phyloP scores from a whole-genome alignment of 2,329 filamentous ascomycete genomes.

The Xylariaceae sp. region DNA sequence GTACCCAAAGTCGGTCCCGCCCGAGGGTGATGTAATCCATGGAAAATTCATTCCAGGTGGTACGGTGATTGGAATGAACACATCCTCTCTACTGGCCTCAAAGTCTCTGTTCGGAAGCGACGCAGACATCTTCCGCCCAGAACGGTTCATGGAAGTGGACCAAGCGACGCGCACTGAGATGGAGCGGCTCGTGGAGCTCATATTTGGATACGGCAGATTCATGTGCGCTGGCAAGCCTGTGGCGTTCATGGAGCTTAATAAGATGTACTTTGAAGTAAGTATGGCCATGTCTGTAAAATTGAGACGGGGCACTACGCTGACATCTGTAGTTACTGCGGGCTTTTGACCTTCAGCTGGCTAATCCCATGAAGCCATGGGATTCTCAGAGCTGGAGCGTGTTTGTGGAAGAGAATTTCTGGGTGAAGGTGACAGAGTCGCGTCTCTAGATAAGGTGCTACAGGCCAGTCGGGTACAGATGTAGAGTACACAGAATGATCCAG shows the following conservation, averaged over 20 bases:
- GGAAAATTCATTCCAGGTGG: slow-evolving; percentile 11
- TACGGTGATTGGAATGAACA: slow-evolving; percentile 9
- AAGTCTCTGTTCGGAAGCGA: slow-evolving; percentile 8
- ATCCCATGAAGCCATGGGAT: background rate
- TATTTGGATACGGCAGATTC: slow-evolving; percentile 36
- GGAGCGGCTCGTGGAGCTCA: slow-evolving; percentile 30
- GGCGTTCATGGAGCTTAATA: slow-evolving; percentile 39
- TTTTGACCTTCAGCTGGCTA: slow-evolving; percentile 15
- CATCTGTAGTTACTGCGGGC: slow-evolving; percentile 12
- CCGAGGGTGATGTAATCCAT: slow-evolving; percentile 15
- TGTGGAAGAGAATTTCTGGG: too few species aligned
- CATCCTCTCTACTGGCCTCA: slow-evolving; percentile 2
- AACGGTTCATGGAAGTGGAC: slow-evolving; percentile 8
- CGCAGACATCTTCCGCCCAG: slow-evolving; percentile 11
- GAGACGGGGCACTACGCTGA: background rate
- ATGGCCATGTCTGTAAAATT: background rate
- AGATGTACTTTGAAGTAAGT: slow-evolving; percentile 37
- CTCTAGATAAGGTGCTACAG: too few species aligned
- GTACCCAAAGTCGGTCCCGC: slow-evolving; percentile 18
- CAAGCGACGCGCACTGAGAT: slow-evolving; percentile 22
- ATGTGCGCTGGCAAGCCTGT: slow-evolving; percentile 37
- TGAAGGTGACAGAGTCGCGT: too few species aligned
- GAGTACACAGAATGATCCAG: too few species aligned
- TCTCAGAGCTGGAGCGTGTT: too few species aligned
- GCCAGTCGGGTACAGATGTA: too few species aligned